Evolutionary conservation across 257 asterid genomes (phyloP).

Genomic region (Linaria vulgaris): DNA sequence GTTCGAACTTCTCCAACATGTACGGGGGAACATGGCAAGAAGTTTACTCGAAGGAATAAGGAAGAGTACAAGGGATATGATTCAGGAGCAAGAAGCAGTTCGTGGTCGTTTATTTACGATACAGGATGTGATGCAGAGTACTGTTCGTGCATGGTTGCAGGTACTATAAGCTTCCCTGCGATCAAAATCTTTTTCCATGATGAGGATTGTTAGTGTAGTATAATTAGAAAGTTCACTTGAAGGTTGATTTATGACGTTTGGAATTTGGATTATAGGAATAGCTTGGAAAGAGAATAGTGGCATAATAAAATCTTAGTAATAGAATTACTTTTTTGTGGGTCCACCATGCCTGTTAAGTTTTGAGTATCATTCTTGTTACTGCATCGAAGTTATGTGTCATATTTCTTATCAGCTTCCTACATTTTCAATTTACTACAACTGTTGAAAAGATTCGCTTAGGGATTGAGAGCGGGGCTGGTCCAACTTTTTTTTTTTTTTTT

Average conservation of each 20-base stretch:
- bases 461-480: not conserved
- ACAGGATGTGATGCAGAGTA: slow-evolving; percentile 51
- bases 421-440: no score
- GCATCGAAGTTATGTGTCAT: no score
- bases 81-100: slow-evolving; percentile 54
- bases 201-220: not conserved
- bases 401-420: no score
- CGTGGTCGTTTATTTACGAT: slow-evolving; percentile 47
- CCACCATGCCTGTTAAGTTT: no score
- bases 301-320: not conserved
- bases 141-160: slow-evolving; percentile 52
- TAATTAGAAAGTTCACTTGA: not conserved
- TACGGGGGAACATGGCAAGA: slow-evolving; percentile 35
- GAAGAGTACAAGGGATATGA: slow-evolving; percentile 48
- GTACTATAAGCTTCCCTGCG: slow-evolving; percentile 23
- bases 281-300: no score
- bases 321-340: not conserved
- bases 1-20: slow-evolving; percentile 48
- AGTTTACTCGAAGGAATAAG: slow-evolving; percentile 31
- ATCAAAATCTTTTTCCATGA: not conserved
- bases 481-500: not conserved
- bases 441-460: no score
- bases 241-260: not conserved
- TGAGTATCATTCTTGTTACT: no score
- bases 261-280: no score